Evolutionary conservation across 139 green algal species (phyloP), one percentile per base, ranked within the genome.

Genomic region (Asterochloris sp.): DNA sequence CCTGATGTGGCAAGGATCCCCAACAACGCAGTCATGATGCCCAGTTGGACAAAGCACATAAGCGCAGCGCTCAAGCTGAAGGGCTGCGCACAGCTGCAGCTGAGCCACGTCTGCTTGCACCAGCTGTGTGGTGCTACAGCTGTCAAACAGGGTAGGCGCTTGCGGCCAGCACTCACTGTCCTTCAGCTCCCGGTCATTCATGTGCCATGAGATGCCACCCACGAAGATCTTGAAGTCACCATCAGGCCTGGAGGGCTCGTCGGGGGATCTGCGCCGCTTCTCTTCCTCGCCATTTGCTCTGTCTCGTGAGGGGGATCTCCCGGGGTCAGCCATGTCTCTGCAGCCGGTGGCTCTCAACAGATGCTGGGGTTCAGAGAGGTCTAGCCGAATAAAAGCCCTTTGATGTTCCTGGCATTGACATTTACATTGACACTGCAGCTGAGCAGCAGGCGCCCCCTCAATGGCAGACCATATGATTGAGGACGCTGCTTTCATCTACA

Each of bases 151-250:
- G 17, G 66, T 26, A 71, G 66, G 66, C 61, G 28, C 38, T 54
- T 54, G 38, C 24, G 10, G 15, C 0, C 54, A 62, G 78, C 17
- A 68, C 91, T 84, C 77, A 94, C 91, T 83, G 29, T 94, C 90
- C 74, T 81, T 84, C 2, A 94, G 82, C 61, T 86, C 83, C 6
- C 19, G 12, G 73, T 94, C 91, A 23, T 89, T 85, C 47, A 92
- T 88, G 12, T 91, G 83, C 83, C 87, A 94, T 60, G 79, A 83
- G 64, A 94, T 93, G 60, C 91, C 91, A 14, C 90, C 90, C 15
- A 94, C 86, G 66, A 94, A 94, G 16, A 77, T 81, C 81, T 94
- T 94, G 83, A 81, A 81, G 38, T 88, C 69, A 16, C 85, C 80
- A 19, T 60, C 38, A 29, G 74, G 74, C 29, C 38, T 62, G 61